Conservation (phyloP, 2,329 filamentous ascomycete species). For the Trichoderma brevicompactum region DNA sequence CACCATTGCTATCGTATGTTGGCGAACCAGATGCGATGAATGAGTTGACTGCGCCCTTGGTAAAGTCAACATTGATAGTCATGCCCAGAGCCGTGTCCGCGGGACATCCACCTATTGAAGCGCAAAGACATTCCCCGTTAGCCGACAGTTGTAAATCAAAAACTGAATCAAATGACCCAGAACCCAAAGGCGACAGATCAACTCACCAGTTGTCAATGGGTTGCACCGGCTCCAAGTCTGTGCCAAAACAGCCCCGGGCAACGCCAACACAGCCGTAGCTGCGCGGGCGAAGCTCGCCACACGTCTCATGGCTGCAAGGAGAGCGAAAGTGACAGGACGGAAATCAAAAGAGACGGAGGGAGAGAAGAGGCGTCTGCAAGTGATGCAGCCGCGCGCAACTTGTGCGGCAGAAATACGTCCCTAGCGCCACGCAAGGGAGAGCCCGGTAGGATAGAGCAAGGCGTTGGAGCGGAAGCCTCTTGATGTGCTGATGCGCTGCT, state of each 20-base stretch:
- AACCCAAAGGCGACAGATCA: constrained; percentile 4
- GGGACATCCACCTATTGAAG: constrained; percentile 62
- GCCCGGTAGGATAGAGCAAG: background rate
- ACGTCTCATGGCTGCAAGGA: constrained; percentile 29
- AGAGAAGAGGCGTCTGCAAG: constrained; percentile 11
- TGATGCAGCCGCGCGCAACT: constrained; percentile 14
- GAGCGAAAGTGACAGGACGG: background rate
- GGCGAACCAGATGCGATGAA: constrained; percentile 74
- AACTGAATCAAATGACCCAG: background rate
- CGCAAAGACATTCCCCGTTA: background rate
- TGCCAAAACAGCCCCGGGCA: constrained; percentile 38
- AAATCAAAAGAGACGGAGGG: background rate
- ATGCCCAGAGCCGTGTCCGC: constrained; percentile 80
- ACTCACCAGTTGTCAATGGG: constrained; percentile 44
- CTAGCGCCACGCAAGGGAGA: constrained; percentile 24
- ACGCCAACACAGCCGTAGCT: constrained; percentile 22
- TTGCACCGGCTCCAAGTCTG: constrained; percentile 50
- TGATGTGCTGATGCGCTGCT: constrained; percentile 1
- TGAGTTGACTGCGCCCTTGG: constrained; percentile 73
- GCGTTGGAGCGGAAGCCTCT: constrained; percentile 2
- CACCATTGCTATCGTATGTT: constrained; percentile 77
- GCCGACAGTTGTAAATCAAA: background rate
- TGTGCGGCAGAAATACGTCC: background rate
- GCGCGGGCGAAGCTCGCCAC: constrained; percentile 20
- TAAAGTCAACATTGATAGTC: constrained; percentile 84